phyloP scores from a whole-genome alignment of 148 eudicot genomes.

The Vaccinium vitisidaea region DNA sequence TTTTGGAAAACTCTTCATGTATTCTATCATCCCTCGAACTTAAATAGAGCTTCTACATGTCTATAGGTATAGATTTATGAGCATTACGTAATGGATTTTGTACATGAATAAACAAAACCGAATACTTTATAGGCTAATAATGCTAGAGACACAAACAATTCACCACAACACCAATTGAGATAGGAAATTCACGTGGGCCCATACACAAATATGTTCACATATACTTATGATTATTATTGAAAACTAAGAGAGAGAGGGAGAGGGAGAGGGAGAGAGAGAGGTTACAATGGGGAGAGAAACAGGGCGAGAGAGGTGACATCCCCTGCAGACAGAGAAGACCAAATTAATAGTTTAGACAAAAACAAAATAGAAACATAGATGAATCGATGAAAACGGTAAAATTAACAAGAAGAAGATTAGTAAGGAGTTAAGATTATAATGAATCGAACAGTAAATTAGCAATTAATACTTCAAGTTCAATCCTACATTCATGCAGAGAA shows the following conservation, averaged over 20 bases:
- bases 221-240: no score
- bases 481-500: not conserved
- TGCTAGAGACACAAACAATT: no score
- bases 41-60: no score
- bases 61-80: no score
- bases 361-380: not conserved
- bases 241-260: not conserved
- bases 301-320: slow-evolving; percentile 30
- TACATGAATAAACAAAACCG: not conserved
- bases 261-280: not conserved
- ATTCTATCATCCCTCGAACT: no score
- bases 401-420: not conserved
- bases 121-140: no score
- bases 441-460: not conserved
- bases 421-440: not conserved
- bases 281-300: slow-evolving; percentile 38
- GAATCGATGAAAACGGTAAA: not conserved
- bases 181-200: not conserved
- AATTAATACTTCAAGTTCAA: not conserved
- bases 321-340: slow-evolving; percentile 25
- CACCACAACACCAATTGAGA: not conserved
- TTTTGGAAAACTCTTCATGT: no score
- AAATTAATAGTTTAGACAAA: not conserved
- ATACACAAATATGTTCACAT: not conserved
- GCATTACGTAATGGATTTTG: not conserved